Evolutionary conservation across 768 basidiomycete species (phyloP), one percentile per base, ranked within the genome.

Genomic region (Crassisporium funariophilum): DNA sequence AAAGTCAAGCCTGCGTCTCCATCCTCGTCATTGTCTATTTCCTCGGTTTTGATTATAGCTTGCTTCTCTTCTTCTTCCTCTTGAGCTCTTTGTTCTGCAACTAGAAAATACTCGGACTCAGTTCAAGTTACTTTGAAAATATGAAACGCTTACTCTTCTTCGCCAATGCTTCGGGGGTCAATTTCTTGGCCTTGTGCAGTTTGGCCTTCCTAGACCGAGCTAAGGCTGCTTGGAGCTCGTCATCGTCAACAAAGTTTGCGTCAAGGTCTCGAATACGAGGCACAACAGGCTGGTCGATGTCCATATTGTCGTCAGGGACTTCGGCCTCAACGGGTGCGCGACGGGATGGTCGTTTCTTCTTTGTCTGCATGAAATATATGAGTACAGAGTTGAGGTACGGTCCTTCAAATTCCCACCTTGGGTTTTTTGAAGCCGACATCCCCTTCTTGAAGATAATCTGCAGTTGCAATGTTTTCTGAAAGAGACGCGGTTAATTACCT

Each of bases 391-490:
- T 25, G 41, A 48, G 11, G 10, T 13, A 36, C 37, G 43, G 19
- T 24, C 3, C 34, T 25, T 15, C 11, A 10, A 22, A 15, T 17
- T 52, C 71, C 35, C 46, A 86, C 91, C 77, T 94, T 98, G 3
- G 83, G 83, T 65, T 95, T 98, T 74, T 97, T 98, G 71, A 98
- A 98, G 3, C 92, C 94, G 16, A 84, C 72, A 50, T 98, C 95
- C 2, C 91, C 93, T 63, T 92, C 93, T 65, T 91, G 82, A 5
- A 91, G 64, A 57, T 98, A 98, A 63, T 98, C 97, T n/a, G 79
- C 73, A 2, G 78, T 80, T 54, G 90, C 86, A 17, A 93, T 57
- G 55, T 93, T 95, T 76, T 98, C 93, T 91, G 53, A 5, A 46
- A 46, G 11, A 17, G 31, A 39, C 44, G 22, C 49, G 67, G 31